Evolutionary conservation across 148 eudicot species (phyloP), one percentile per base, ranked within the genome.

Genomic region (Bassia scoparia): DNA sequence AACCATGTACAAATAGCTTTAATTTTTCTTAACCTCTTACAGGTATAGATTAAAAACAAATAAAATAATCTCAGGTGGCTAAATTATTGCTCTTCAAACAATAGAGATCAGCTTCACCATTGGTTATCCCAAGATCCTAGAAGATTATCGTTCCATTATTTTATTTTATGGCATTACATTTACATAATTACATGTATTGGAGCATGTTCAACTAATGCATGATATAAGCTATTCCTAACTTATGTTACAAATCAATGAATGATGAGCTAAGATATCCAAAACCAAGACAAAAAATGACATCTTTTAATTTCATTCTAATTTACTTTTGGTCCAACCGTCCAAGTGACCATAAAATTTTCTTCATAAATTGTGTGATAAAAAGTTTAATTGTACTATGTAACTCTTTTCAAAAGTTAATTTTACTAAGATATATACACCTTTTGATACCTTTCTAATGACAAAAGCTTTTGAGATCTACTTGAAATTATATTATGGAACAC

Each of bases 101-200:
- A 14, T 2, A 60, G 16, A 34, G 12, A 60, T 29, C 63, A 29
- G 63, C 63, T 60, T 29, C 17, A 10, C 21, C 21, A 30, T 60
- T 60, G 63, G 63, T 13, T 60, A 21, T 60, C 63, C 63, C 21
- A 60, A 14, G 63, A 60, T 60, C 63, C 63, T 60, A 26, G 2
- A 31, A 60, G 37, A 60, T 60, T 60, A 29, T 60, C 35, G 1
- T 4, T 29, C 63, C 63, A 5, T 4, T 26, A 5, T 60, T 60
- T 30, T 60, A 30, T 30, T 3, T 60, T 21, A 30, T 60, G 21
- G 20, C 5, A 49, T 49, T 16, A 21, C 53, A 49, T 60, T 60
- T n/a, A n/a, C n/a, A n/a, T n/a, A n/a, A n/a, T n/a, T n/a, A n/a
- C n/a, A 10, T 29, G 7, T 4, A 15, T 60, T 60, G 37, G 35